Conservation (phyloP, 1,284 basidiomycete genomes). For the Trichosporon sp. region DNA sequence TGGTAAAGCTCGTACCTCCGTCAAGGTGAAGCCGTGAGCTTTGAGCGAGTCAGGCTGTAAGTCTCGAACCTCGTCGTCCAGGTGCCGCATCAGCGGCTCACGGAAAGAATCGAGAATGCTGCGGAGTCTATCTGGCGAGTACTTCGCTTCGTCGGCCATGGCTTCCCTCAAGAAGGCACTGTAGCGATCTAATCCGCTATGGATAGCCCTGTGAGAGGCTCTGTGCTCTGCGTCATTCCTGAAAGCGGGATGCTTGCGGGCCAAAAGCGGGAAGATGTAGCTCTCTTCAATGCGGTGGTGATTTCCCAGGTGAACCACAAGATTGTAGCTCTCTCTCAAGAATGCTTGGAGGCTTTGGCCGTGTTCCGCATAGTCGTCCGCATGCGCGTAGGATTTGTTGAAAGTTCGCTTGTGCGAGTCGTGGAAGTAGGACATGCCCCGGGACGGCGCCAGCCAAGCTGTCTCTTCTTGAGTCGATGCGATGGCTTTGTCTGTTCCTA, state of each 20-base stretch:
- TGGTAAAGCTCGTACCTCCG: conserved; percentile 57
- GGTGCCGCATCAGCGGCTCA: conserved; percentile 60
- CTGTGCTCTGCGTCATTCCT: conserved; percentile 53
- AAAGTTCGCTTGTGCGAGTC: conserved; percentile 14
- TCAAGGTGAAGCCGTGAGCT: conserved; percentile 59
- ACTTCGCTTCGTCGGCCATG: conserved; percentile 54
- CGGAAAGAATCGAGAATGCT: conserved; percentile 61
- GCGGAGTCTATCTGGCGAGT: conserved; percentile 59
- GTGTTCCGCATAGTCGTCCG: conserved; percentile 6
- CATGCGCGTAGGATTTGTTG: conserved; percentile 9
- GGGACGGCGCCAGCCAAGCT: conserved; percentile 4
- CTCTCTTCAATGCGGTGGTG: conserved; percentile 61
- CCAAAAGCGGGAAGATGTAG: conserved; percentile 62
- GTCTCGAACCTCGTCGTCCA: conserved; percentile 67
- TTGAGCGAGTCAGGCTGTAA: conserved; percentile 59
- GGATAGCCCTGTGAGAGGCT: conserved; percentile 61
- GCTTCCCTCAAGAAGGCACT: conserved; percentile 54
- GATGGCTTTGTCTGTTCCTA: background rate
- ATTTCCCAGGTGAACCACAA: conserved; percentile 54
- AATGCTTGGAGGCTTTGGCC: background rate
- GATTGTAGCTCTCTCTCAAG: conserved; percentile 14
- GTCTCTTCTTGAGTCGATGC: background rate
- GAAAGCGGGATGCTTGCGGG: conserved; percentile 61
- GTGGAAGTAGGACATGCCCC: conserved; percentile 12
- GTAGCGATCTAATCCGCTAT: conserved; percentile 61